These are phyloP conservation scores for Dendrothele bispora DNA, from an alignment of 768 basidiomycete genomes.

Conservation along the genomic window DNA sequence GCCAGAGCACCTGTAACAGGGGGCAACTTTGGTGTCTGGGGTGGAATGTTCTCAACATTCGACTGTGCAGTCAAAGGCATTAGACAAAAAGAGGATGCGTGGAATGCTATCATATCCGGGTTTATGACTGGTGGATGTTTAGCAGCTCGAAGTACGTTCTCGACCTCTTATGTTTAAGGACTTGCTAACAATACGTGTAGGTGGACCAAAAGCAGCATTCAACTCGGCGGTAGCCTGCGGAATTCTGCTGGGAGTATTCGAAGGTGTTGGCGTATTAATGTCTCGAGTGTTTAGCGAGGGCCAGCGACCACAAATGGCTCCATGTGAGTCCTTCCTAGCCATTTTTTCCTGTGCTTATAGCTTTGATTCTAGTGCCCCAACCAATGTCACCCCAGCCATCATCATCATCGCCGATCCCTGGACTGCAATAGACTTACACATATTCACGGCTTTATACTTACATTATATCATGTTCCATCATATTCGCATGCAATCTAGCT, in stretches of 20 bases:
- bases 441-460: not conserved
- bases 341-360: slow-evolving; percentile 10
- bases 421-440: slow-evolving; percentile 46
- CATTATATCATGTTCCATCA: not conserved
- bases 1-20: slow-evolving; percentile 97
- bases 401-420: slow-evolving; percentile 36
- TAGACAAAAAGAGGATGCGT: slow-evolving; percentile 97
- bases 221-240: slow-evolving; percentile 96
- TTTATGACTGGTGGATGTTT: slow-evolving; percentile 98
- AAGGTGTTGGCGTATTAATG: slow-evolving; percentile 92
- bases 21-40: slow-evolving; percentile 95
- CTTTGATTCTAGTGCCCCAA: slow-evolving; percentile 45
- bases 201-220: slow-evolving; percentile 88
- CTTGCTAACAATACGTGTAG: slow-evolving; percentile 37
- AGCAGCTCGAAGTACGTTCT: slow-evolving; percentile 85
- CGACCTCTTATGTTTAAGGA: slow-evolving; percentile 2
- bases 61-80: slow-evolving; percentile 98
- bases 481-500: too few relatives aligned
- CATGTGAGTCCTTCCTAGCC: slow-evolving; percentile 55
- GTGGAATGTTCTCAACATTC: slow-evolving; percentile 98
- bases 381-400: slow-evolving; percentile 52
- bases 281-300: slow-evolving; percentile 86
- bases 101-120: slow-evolving; percentile 98
- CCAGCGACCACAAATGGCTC: slow-evolving; percentile 77
- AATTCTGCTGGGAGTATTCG: slow-evolving; percentile 91